These are phyloP conservation scores for Trypanosoma avium DNA, from an alignment of 208 protist genomes.

Conservation along the genomic window DNA sequence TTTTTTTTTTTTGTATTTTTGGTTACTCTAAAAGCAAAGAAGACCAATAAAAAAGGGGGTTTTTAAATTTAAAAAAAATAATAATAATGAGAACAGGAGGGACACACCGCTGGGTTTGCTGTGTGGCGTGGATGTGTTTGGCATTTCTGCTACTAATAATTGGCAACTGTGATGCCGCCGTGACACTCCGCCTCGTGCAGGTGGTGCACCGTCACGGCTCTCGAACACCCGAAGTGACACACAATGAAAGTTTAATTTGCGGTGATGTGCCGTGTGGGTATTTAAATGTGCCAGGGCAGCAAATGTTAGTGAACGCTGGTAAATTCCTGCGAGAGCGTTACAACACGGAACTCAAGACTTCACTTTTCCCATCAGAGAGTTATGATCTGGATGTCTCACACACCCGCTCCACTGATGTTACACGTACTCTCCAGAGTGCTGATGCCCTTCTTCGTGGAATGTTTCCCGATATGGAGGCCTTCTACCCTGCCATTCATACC, in stretches of 20 bases:
- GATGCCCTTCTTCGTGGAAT: slow-evolving; percentile 36
- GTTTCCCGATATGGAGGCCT: slow-evolving; percentile 31
- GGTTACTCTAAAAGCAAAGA: too few species aligned
- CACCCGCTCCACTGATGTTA: slow-evolving; percentile 41
- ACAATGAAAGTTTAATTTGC: slow-evolving; percentile 47
- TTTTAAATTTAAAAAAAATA: too few species aligned
- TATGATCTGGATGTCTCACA: slow-evolving; percentile 39
- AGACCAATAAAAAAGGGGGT: too few species aligned
- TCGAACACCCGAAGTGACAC: slow-evolving; percentile 31
- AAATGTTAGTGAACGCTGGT: slow-evolving; percentile 44
- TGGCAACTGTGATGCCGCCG: background rate
- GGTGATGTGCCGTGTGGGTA: slow-evolving; percentile 37
- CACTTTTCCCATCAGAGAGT: slow-evolving; percentile 29
- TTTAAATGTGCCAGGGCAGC: slow-evolving; percentile 32
- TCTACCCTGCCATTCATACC: slow-evolving; percentile 59
- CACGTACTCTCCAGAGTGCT: slow-evolving; percentile 46
- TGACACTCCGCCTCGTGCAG: slow-evolving; percentile 28
- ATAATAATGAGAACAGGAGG: background rate
- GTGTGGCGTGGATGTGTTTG: background rate
- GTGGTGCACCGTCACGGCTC: slow-evolving; percentile 50
- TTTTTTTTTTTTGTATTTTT: too few species aligned
- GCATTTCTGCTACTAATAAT: background rate
- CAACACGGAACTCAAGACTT: slow-evolving; percentile 13
- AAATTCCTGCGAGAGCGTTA: slow-evolving; percentile 37
- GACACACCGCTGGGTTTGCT: background rate